Evolutionary conservation across 805 yeast species (phyloP), one percentile per base, ranked within the genome.

Genomic region (Ogataea populi-albae): DNA sequence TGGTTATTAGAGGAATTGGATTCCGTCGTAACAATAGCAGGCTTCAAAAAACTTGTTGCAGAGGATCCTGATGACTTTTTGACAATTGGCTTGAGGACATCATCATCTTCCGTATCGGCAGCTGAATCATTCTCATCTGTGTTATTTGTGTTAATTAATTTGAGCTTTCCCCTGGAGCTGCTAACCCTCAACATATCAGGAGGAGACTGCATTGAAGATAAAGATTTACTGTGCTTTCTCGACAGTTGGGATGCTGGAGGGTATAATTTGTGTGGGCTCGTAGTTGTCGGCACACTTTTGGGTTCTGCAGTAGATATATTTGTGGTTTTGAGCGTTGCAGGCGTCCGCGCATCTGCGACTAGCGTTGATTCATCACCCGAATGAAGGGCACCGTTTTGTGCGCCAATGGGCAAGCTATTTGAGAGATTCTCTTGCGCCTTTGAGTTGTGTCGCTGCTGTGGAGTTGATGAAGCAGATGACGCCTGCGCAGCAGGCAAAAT

Each of bases 401-500:
- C n/a, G n/a, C n/a, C n/a, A n/a, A n/a, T n/a, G n/a, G n/a, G n/a
- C 8, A 9, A 12, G 11, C 28, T 12, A 27, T 10, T 17, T 8
- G 8, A 8, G 8, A 10, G 12, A 7, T 8, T 27, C 17, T 17
- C 30, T 8, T 10, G 11, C 3, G 30, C 17, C 16, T 27, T 21
- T 11, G 23, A 19, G 9, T 7, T 9, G 9, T 12, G 11, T 27
- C 8, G 10, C 20, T 11, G 20, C 10, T 7, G 9, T 10, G n/a
- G n/a, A 17, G 14, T 17, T 10, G 25, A 11, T 15, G 10, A 11
- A 24, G 12, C 30, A 12, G 47, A 24, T 6, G 48, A 43, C n/a
- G 50, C 53, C 33, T 57, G 58, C 11, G 61, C 56, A 50, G 69
- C 58, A 41, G 91, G 87, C 39, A 89, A 65, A 28, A 91, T 69